phyloP scores from a whole-genome alignment of 1,284 basidiomycete species.

The Rhizoctonia solani region DNA sequence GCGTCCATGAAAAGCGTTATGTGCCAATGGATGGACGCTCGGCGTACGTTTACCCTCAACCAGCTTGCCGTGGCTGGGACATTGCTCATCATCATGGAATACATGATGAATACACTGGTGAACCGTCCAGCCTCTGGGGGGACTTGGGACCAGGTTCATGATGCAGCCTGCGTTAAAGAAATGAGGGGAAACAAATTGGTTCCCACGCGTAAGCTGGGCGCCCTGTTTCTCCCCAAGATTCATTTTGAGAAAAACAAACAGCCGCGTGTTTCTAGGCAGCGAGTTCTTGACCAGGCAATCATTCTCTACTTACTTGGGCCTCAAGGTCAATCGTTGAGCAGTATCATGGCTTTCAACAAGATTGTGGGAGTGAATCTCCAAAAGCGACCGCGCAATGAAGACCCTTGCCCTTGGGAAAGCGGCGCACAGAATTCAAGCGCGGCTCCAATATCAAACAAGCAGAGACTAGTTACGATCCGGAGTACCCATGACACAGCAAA shows the following conservation, averaged over 20 bases:
- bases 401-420: background rate
- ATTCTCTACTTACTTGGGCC: background rate
- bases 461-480: background rate
- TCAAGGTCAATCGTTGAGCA: background rate
- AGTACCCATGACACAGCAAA: background rate
- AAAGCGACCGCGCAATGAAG: background rate
- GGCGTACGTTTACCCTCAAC: background rate
- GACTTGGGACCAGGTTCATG: background rate
- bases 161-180: background rate
- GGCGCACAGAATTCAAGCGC: background rate
- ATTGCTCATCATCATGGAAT: background rate
- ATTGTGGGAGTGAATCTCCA: background rate
- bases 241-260: background rate
- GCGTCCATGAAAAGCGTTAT: background rate
- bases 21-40: background rate
- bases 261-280: background rate
- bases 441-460: background rate
- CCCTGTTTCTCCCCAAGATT: background rate
- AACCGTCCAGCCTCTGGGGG: constrained; percentile 5
- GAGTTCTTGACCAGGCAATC: background rate
- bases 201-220: background rate
- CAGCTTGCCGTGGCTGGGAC: background rate
- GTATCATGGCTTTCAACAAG: background rate
- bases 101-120: background rate
- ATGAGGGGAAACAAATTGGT: background rate